Conservation (phyloP, 2,329 filamentous ascomycete species). For the Myriangium duriaei region DNA sequence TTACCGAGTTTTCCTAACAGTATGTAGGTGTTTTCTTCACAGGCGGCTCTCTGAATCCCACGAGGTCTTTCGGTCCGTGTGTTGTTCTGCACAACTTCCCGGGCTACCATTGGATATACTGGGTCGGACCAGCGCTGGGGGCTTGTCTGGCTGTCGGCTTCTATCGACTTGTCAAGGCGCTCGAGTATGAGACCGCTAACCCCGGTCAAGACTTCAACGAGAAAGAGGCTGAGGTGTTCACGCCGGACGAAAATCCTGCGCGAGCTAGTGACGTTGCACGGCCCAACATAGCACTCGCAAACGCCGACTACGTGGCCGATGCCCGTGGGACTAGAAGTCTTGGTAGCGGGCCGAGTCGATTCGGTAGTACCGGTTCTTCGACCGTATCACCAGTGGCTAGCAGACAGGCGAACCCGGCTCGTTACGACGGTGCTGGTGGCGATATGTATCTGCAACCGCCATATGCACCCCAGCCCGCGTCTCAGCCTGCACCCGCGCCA, state of each 20-base stretch:
- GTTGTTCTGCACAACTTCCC: constrained; percentile 32
- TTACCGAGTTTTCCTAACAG: neutral
- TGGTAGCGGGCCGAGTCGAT: neutral
- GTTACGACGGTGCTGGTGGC: constrained; percentile 4
- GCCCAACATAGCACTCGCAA: constrained; percentile 17
- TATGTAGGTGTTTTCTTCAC: constrained; percentile 32
- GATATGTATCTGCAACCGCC: constrained; percentile 1
- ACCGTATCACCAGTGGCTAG: constrained; percentile 2
- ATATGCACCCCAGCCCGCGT: constrained; percentile 2
- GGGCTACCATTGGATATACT: constrained; percentile 40
- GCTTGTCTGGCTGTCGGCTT: constrained; percentile 35
- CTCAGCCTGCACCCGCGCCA: constrained; percentile 1
- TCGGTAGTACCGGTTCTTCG: constrained; percentile 4
- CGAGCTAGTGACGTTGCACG: constrained; percentile 19
- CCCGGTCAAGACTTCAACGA: constrained; percentile 36
- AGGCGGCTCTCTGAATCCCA: constrained; percentile 36
- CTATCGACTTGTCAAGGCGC: constrained; percentile 36
- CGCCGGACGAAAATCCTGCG: constrained; percentile 24
- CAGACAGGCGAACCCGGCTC: neutral
- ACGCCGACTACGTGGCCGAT: constrained; percentile 12
- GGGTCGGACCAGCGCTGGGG: constrained; percentile 36
- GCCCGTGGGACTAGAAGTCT: constrained; percentile 9
- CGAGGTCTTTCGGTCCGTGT: constrained; percentile 37
- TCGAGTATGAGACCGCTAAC: constrained; percentile 40
- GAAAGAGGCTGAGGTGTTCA: constrained; percentile 25